Evolutionary conservation across 208 protist species (phyloP).

Genomic region (Crithidia sp.): DNA sequence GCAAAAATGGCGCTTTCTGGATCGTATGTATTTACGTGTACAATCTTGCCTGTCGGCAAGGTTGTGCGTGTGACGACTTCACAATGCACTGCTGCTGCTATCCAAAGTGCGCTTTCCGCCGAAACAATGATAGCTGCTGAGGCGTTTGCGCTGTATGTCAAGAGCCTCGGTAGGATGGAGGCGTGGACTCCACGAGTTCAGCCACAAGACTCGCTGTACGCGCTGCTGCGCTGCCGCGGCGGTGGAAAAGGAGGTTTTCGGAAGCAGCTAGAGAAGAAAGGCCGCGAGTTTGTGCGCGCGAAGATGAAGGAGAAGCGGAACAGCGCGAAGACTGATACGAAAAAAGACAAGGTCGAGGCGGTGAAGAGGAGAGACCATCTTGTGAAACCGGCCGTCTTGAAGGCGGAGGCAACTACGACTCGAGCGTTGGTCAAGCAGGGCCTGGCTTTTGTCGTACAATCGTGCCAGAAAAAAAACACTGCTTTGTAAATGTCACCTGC

Average conservation of each 20-base stretch:
- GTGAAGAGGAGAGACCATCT: neutral
- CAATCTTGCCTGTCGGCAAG: no score
- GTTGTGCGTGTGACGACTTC: no score
- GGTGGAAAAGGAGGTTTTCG: constrained; percentile 86
- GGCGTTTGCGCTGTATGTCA: no score
- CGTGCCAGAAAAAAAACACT: neutral
- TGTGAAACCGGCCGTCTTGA: constrained; percentile 5
- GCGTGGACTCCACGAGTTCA: no score
- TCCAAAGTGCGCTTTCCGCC: no score
- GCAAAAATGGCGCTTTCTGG: no score
- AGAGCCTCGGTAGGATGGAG: no score
- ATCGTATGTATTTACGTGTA: no score
- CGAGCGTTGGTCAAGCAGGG: constrained; percentile 32
- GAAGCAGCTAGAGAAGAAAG: constrained; percentile 89
- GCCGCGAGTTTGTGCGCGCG: constrained; percentile 68
- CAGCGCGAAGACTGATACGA: constrained; percentile 18
- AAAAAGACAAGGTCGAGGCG: neutral
- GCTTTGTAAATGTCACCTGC: constrained; percentile 2
- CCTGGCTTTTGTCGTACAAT: constrained; percentile 30
- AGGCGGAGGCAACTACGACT: constrained; percentile 11
- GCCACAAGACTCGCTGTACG: constrained; percentile 13
- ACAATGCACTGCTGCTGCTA: no score
- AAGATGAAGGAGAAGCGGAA: constrained; percentile 53
- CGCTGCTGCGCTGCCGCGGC: constrained; percentile 43
- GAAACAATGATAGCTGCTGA: no score